phyloP scores from a whole-genome alignment of 306 rosid species.

The Pyrus communis region DNA sequence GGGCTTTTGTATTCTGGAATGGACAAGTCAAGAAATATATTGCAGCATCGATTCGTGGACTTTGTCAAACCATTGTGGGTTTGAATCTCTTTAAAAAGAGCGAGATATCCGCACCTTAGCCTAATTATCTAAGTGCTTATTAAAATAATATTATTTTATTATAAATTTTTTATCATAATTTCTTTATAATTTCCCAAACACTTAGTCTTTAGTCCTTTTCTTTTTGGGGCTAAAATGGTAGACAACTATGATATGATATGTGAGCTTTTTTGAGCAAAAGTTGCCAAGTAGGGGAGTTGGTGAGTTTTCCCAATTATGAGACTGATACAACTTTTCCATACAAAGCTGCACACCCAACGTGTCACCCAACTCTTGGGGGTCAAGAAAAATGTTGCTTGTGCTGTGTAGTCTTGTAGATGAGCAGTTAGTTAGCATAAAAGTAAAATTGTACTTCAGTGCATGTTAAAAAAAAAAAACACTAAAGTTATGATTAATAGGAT shows the following conservation, averaged over 20 bases:
- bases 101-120: too few relatives aligned
- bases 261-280: not conserved
- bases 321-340: not conserved
- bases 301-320: not conserved
- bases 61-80: not conserved
- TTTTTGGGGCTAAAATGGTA: not conserved
- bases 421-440: not conserved
- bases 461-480: not conserved
- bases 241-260: not conserved
- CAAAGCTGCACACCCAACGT: not conserved
- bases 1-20: not conserved
- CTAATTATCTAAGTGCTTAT: too few relatives aligned
- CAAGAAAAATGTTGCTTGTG: not conserved
- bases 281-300: not conserved
- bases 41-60: too few relatives aligned
- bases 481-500: not conserved
- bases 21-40: too few relatives aligned
- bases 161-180: too few relatives aligned
- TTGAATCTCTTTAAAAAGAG: not conserved
- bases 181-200: too few relatives aligned
- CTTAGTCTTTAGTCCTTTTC: not conserved
- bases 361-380: not conserved
- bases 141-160: too few relatives aligned
- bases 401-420: not conserved
- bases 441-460: not conserved